Base-by-base conservation (phyloP, 2,329 filamentous ascomycete species). In the Sarocladium strictum region DNA sequence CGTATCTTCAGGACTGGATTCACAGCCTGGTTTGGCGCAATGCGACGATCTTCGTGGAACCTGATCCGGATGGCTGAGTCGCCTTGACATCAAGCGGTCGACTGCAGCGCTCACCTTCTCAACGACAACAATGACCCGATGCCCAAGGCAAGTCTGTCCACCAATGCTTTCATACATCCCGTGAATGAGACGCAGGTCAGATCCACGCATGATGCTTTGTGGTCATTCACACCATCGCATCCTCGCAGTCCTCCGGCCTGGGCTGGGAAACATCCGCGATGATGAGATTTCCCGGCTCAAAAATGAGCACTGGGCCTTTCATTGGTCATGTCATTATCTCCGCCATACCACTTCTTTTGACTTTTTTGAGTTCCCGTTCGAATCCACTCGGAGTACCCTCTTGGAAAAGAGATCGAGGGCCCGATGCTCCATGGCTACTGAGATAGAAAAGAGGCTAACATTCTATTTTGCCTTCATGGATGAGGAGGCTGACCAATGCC, bases 101-200 rank as follows among this genome's bases (percentile, higher is more conserved):
- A 73, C 70, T 11, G 60, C 65, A 3, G 61, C 52, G 4, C 75
- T 74, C 26, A 72, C 56, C 15, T 63, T 59, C 24, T 63, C 58
- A 4, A 75, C 62, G 37, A 67, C 53, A n/a, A 73, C 72, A n/a
- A 74, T 64, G 40, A 70, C 70, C 61, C 76, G 73, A 58, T 76
- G 71, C 14, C 72, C 72, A 10, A 68, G 41, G 3, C 41, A 49
- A 7, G 50, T 65, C 1, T 66, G 66, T 1, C 59, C 53, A 0
- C 59, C 23, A 5, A 23, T n/a, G 17, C 59, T 58, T 1, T 55
- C 62, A 23, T 47, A 32, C 17, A 58, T 38, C 5, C 67, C 69
- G 14, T 61, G 66, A 56, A 69, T 70, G 21, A 58, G 61, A 55
- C 71, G 69, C n/a, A 70, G 58, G 53, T 71, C 67, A 3, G 62